Evolutionary conservation across 352 stramenopile species (phyloP), one percentile per base, ranked within the genome.

Genomic region (Peronospora belbahrii): DNA sequence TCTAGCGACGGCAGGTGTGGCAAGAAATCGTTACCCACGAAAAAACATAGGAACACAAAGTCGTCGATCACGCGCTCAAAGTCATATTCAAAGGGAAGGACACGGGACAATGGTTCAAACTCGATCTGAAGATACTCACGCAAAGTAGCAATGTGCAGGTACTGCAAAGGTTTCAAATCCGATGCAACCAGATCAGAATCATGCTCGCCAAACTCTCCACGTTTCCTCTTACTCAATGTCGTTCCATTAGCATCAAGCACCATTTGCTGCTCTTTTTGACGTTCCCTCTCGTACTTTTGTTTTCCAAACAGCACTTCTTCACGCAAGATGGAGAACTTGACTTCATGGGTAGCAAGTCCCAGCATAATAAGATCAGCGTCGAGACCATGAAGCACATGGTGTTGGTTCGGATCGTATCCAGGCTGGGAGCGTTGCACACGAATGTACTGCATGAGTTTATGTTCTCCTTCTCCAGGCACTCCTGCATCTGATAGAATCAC

Each of bases 301-400:
- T 88, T 90, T 20, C 83, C 79, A 48, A 88, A 92, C 4, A 93
- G 67, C 32, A 96, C 79, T 67, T 98, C 86, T 67, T 99, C 96
- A 28, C 97, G 72, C 28, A 99, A 67, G 48, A 99, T 97, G 15
- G 95, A 98, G 77, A 99, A 99, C 51, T 98, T 89, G 10, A 90
- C 79, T 71, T 99, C 97, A 56, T 99, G 97, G 2, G 96, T 99
- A 6, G 95, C 96, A 14, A 99, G 73, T 2, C 85, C 95, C 40
- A 99, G 75, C 97, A 99, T 99, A 74, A 99, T 99, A 3, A 99
- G 77, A 83, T 99, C 97, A 23, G 97, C 97, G 72, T 99, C 96
- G 30, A 99, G 69, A 38, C 96, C 96, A 59, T 99, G 95, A 14
- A 99, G 66, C 14, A 98, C 87, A 63, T 99, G 96, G 42, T 96